Base-by-base conservation (phyloP, 352 stramenopile species). In the Hyaloperonospora brassicae region DNA sequence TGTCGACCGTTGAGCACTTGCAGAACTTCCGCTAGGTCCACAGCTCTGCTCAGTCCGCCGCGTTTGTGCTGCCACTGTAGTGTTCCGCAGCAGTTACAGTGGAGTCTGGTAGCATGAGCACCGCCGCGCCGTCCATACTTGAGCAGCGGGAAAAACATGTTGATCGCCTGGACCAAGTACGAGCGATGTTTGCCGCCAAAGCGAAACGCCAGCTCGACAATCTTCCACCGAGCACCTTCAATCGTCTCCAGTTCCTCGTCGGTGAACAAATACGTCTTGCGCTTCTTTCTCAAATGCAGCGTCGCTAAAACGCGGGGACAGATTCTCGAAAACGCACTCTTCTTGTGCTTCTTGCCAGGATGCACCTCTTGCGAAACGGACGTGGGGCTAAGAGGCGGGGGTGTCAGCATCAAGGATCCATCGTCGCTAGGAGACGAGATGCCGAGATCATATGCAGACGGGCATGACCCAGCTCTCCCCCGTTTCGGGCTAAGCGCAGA, bases 31-130 rank as follows among this genome's bases (percentile, higher is more conserved):
- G 83, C 83, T 13, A 93, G 66, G 50, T 93, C 83, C 1, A 91
- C 77, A 0, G 83, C 59, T 35, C 76, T 67, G 50, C 79, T 90
- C 7, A 91, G 62, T 3, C 71, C 65, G 1, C 83, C 81, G 25
- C 83, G 79, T 50, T 93, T 93, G 65, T 93, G 83, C 51, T 93
- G 80, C 83, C 83, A 93, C 59, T 93, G 83, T 6, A 93, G 53
- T 7, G 80, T 87, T 40, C 83, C 83, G 31, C 78, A 93, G 14
- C 65, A 76, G 45, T 91, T 90, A 60, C 83, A 93, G 47, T 91
- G 77, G 17, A 93, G 69, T 14, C 79, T 65, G 21, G 83, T 93
- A 12, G 69, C 45, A 46, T 93, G 83, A 0, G 76, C 75, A 14
- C 72, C 77, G 9, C 83, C 83, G 39, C 78, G 78, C 17, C 83